Evolutionary conservation across 495 filamentous ascomycete species (phyloP).

Genomic region (Parmelia sp.): DNA sequence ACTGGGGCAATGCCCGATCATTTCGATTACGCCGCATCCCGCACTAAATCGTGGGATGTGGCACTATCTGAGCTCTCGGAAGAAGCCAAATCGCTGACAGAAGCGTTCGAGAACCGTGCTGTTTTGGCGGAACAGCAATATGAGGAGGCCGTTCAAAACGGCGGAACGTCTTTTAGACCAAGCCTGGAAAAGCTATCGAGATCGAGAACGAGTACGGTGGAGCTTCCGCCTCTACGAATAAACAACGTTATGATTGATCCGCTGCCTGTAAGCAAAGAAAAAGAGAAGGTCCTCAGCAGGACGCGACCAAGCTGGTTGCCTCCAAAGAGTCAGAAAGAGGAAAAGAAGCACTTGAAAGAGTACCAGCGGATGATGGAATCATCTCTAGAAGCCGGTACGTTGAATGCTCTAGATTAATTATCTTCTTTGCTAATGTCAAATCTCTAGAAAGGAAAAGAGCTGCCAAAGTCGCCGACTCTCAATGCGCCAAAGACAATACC

Average conservation of each 20-base stretch:
- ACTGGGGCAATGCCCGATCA: slow-evolving; percentile 32
- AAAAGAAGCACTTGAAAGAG: slow-evolving; percentile 82
- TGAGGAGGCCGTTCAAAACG: slow-evolving; percentile 47
- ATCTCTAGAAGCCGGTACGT: slow-evolving; percentile 63
- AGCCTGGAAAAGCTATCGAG: slow-evolving; percentile 34
- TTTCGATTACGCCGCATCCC: slow-evolving; percentile 37
- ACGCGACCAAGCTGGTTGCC: slow-evolving; percentile 94
- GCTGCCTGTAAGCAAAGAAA: slow-evolving; percentile 90
- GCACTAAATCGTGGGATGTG: slow-evolving; percentile 81
- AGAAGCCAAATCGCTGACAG: slow-evolving; percentile 82
- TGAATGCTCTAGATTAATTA: not conserved
- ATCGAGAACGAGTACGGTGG: slow-evolving; percentile 47
- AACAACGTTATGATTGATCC: slow-evolving; percentile 96
- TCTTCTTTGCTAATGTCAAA: slow-evolving; percentile 1
- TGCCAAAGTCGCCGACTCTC: slow-evolving; percentile 42
- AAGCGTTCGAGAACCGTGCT: slow-evolving; percentile 81
- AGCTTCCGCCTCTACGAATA: slow-evolving; percentile 76
- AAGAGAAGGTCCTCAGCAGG: slow-evolving; percentile 82
- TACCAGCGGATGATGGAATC: slow-evolving; percentile 90
- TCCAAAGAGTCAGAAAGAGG: slow-evolving; percentile 87
- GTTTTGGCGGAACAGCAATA: slow-evolving; percentile 52
- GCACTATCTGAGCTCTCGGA: slow-evolving; percentile 73
- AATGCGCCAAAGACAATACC: slow-evolving; percentile 61
- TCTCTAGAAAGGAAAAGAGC: slow-evolving; percentile 43
- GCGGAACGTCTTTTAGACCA: slow-evolving; percentile 39